Conservation (phyloP, 148 eudicot species). For the Silene conica region DNA sequence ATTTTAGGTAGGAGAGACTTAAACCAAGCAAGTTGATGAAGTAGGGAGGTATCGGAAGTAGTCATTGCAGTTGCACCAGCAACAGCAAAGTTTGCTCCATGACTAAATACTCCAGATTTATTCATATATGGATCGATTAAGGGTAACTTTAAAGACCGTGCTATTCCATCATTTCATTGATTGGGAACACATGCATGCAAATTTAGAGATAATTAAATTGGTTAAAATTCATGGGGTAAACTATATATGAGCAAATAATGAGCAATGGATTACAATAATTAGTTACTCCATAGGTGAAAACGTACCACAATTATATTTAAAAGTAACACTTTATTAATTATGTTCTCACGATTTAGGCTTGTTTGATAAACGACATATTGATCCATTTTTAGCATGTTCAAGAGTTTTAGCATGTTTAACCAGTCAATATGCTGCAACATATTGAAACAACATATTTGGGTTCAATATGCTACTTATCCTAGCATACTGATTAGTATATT, state of each 20-base stretch:
- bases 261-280: neutral
- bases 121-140: conserved; percentile 13
- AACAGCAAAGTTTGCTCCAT: conserved; percentile 29
- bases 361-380: too few species aligned
- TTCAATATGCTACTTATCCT: too few species aligned
- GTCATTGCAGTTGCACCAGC: conserved; percentile 20
- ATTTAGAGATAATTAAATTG: neutral
- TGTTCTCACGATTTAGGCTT: too few species aligned
- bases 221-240: neutral
- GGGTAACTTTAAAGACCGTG: conserved; percentile 17
- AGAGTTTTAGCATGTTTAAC: too few species aligned
- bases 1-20: conserved; percentile 1
- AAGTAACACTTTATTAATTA: too few species aligned
- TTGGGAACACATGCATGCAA: too few species aligned
- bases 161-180: neutral
- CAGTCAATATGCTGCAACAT: too few species aligned
- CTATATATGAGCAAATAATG: neutral
- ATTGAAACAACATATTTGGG: too few species aligned
- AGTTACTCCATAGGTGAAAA: too few species aligned
- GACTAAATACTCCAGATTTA: conserved; percentile 11
- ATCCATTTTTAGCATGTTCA: too few species aligned
- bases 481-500: too few species aligned
- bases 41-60: conserved; percentile 13
- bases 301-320: too few species aligned
- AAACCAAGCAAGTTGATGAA: conserved; percentile 21